Percentiles rank a stretch among this genome's conserved stretches.
phyloP scores from a whole-genome alignment of 768 basidiomycete genomes.

The Phaffia australis region DNA sequence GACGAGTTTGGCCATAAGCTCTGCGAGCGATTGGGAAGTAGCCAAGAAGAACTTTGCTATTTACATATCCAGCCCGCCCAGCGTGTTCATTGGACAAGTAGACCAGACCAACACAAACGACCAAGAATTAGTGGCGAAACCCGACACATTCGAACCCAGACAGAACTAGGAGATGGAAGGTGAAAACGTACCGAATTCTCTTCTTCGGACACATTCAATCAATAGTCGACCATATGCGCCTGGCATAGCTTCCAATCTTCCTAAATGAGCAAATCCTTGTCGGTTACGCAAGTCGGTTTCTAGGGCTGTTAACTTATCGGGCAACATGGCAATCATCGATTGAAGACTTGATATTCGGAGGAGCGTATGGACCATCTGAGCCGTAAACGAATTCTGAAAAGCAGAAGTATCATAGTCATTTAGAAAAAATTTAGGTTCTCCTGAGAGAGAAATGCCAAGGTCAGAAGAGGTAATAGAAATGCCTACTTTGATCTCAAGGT shows the following conservation, averaged over 20 bases:
- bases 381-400: conserved; percentile 13
- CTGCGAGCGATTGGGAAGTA: conserved; percentile 65
- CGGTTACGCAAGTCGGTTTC: conserved; percentile 8
- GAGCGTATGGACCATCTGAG: conserved; percentile 21
- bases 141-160: background rate
- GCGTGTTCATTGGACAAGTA: background rate
- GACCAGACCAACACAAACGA: background rate
- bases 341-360: conserved; percentile 23
- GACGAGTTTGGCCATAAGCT: conserved; percentile 76
- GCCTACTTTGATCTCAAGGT: conserved; percentile 21
- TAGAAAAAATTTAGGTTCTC: background rate
- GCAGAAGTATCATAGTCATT: background rate
- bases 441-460: background rate
- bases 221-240: conserved; percentile 20
- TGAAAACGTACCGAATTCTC: conserved; percentile 12
- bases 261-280: conserved; percentile 22
- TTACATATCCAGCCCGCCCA: no score
- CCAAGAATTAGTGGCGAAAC: background rate
- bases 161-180: background rate
- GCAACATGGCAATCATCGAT: conserved; percentile 21
- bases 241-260: conserved; percentile 14
- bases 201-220: conserved; percentile 15
- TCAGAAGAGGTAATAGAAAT: background rate
- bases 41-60: conserved; percentile 56
- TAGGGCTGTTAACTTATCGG: conserved; percentile 6